Base-by-base conservation (phyloP, 2,329 filamentous ascomycete genomes). In the Scedosporium aurantiacum region DNA sequence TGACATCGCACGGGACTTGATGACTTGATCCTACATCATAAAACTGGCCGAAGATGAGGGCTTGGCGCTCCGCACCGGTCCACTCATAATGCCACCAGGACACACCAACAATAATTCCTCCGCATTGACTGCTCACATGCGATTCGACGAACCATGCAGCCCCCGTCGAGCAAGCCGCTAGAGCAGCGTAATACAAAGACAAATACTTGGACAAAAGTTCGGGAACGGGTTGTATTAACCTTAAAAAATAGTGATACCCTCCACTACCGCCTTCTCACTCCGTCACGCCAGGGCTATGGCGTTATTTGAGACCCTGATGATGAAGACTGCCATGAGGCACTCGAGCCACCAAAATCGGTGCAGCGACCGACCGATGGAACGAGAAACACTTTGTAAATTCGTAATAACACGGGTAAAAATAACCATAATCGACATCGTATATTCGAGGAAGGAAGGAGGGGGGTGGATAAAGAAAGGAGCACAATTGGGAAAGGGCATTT, bases 261-360 rank as follows among this genome's bases (percentile, higher is more conserved):
- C 12, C 16, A 8, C 50, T 23, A 10, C 27, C 2, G 12, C 50
- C 18, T 54, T 54, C 50, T 54, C 18, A 14, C 18, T 23, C 18
- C 18, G 50, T 27, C 50, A 28, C 16, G 50, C 23, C 50, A 23
- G 50, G 50, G 23, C 23, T 23, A 54, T 54, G 50, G 23, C 50
- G 50, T 54, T 54, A 54, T 54, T 54, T 23, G 50, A 21, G 50
- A 54, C 50, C 50, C 50, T 54, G 50, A 54, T 54, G 50, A 23
- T 23, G 50, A 54, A 54, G 50, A 21, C 23, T 4, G 32, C 6
- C 50, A 54, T 23, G 50, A 28, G 50, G 10, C 18, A 14, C 50
- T 14, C n/a, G n/a, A n/a, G n/a, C n/a, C n/a, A n/a, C n/a, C n/a
- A n/a, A n/a, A n/a, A n/a, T n/a, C n/a, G n/a, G n/a, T n/a, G n/a